Conservation (phyloP, 768 basidiomycete species). For the Boletus insuetus region DNA sequence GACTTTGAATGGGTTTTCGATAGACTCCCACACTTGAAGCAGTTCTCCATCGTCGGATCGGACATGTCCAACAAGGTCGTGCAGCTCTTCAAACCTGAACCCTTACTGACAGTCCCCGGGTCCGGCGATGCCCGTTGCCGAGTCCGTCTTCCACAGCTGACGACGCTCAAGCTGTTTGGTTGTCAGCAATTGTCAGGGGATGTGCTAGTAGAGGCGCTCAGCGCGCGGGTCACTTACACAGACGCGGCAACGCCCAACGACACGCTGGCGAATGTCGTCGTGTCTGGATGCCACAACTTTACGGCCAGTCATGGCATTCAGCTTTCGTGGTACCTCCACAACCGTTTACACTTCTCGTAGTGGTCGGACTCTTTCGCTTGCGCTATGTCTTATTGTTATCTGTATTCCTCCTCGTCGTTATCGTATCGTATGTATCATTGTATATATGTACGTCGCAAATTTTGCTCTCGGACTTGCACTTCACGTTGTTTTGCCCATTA, state of each 20-base stretch:
- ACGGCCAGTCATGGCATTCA: conserved; percentile 18
- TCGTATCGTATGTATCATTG: background rate
- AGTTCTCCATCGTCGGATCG: conserved; percentile 74
- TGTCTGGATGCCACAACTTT: conserved; percentile 24
- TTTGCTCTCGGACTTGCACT: background rate
- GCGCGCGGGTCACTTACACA: conserved; percentile 43
- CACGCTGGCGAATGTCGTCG: conserved; percentile 25
- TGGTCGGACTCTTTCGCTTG: background rate
- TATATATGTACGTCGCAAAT: background rate
- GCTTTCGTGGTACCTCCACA: conserved; percentile 25
- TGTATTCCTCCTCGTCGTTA: background rate
- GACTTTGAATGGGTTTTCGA: conserved; percentile 72
- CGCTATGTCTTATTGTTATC: conserved; percentile 7
- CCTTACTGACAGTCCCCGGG: conserved; percentile 3
- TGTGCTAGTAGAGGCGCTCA: conserved; percentile 52
- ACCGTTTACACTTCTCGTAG: conserved; percentile 30
- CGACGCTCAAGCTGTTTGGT: conserved; percentile 50
- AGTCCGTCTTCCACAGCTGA: conserved; percentile 55
- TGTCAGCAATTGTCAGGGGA: conserved; percentile 64
- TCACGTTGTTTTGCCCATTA: background rate
- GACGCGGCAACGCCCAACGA: conserved; percentile 30
- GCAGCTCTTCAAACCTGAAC: conserved; percentile 49
- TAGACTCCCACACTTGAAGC: conserved; percentile 47
- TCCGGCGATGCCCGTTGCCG: conserved; percentile 19
- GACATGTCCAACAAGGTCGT: conserved; percentile 80